Percentiles rank a stretch among this genome's conserved stretches.
Evolutionary conservation across 345 rosid species (phyloP).

Genomic region (Durio zibethinus): DNA sequence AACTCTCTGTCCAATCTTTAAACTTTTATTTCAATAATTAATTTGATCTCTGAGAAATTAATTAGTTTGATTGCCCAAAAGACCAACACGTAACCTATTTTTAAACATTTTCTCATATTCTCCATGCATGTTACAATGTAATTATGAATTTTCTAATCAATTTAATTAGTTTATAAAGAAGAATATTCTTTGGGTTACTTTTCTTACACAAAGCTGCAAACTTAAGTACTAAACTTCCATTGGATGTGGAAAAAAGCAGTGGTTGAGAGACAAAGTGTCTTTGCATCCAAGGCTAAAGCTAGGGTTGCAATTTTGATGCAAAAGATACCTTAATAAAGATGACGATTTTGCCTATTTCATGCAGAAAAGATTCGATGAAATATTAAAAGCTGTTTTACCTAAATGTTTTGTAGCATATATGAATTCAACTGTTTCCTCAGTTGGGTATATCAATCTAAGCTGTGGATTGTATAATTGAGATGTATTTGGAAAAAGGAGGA

Average conservation of each 20-base stretch:
- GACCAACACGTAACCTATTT: background rate
- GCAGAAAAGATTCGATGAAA: background rate
- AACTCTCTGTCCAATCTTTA: background rate
- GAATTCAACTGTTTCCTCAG: background rate
- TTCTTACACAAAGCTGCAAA: conserved; percentile 4
- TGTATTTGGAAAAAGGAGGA: background rate
- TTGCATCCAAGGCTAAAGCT: background rate
- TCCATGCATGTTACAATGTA: background rate
- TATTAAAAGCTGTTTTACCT: background rate
- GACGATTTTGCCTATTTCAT: background rate
- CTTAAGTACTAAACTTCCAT: conserved; percentile 12
- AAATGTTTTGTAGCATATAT: background rate
- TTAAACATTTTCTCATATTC: background rate
- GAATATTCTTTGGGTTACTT: conserved; percentile 21
- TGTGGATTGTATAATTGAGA: background rate
- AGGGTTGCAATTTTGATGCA: background rate
- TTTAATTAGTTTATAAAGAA: background rate
- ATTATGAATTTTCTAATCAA: background rate
- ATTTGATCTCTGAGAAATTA: background rate
- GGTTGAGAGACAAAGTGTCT: background rate
- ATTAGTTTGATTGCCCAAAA: background rate
- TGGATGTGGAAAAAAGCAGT: background rate
- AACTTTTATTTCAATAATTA: background rate
- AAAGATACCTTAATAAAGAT: background rate
- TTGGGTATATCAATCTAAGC: background rate